Conservation (phyloP, 2,329 filamentous ascomycete genomes). For the Cercospora brassicicola region DNA sequence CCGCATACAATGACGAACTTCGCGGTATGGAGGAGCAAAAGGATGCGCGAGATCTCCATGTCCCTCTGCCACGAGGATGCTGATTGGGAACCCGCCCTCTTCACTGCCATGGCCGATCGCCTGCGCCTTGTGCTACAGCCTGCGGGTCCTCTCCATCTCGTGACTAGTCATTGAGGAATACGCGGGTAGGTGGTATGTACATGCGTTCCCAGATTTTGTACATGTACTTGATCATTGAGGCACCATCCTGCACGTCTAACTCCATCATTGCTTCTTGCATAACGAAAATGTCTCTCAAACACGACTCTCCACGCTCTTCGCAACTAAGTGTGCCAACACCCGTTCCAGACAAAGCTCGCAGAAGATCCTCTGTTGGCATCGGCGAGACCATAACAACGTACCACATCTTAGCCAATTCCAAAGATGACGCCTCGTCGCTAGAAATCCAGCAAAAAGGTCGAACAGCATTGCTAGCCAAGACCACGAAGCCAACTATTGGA, state of each 20-base stretch:
- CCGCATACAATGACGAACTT: constrained; percentile 7
- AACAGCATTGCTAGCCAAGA: not conserved
- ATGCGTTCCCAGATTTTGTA: not conserved
- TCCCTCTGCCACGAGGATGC: too few species aligned
- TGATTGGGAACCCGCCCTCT: not conserved
- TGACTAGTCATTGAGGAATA: not conserved
- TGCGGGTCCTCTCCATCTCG: not conserved
- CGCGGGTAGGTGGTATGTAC: not conserved
- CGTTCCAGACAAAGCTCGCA: not conserved
- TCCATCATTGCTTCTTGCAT: not conserved
- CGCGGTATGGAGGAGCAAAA: constrained; percentile 2
- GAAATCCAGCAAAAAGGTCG: constrained; percentile 12
- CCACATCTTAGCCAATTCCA: constrained; percentile 6
- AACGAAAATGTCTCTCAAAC: not conserved
- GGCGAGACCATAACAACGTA: constrained; percentile 2
- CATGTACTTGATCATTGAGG: not conserved
- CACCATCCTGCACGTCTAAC: not conserved
- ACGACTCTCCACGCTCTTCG: not conserved
- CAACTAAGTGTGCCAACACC: not conserved
- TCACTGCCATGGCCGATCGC: not conserved
- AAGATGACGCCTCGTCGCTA: not conserved
- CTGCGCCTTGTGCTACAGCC: constrained; percentile 2
- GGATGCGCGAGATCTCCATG: constrained; percentile 1
- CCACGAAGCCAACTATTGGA: not conserved
- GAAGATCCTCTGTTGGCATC: not conserved